phyloP scores from a whole-genome alignment of 2,329 filamentous ascomycete genomes.

The Fusarium multiceps region DNA sequence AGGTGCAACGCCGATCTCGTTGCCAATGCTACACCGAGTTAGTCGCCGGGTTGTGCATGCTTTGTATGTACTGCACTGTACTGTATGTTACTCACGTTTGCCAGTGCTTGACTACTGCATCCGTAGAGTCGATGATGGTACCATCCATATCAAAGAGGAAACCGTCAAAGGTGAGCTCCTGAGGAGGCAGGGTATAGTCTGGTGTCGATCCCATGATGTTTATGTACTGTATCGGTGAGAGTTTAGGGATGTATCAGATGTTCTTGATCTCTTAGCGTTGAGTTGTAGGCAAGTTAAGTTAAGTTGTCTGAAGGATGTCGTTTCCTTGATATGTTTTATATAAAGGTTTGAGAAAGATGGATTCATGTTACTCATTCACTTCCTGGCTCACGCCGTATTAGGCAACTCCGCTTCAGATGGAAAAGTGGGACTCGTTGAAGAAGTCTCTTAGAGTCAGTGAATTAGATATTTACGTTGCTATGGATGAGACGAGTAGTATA shows the following conservation, averaged over 20 bases:
- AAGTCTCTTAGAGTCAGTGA: not conserved
- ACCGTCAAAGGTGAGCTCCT: slow-evolving; percentile 63
- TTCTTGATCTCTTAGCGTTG: not conserved
- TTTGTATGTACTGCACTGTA: slow-evolving; percentile 3
- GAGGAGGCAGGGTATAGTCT: slow-evolving; percentile 57
- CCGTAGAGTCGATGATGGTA: slow-evolving; percentile 84
- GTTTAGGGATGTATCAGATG: not conserved
- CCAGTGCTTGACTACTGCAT: slow-evolving; percentile 83
- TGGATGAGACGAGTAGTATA: not conserved
- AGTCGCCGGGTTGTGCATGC: not conserved
- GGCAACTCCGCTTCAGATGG: slow-evolving; percentile 45
- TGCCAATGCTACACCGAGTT: slow-evolving; percentile 69
- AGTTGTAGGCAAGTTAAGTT: no score
- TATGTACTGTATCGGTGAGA: not conserved
- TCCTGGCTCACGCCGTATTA: slow-evolving; percentile 25
- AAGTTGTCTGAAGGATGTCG: not conserved
- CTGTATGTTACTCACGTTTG: slow-evolving; percentile 62
- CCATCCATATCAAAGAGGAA: slow-evolving; percentile 83
- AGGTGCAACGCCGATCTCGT: slow-evolving; percentile 86
- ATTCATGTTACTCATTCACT: not conserved
- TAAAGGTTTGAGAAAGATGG: slow-evolving; percentile 12
- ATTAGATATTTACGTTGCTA: not conserved
- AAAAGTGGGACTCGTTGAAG: slow-evolving; percentile 14
- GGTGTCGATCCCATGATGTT: slow-evolving; percentile 51
- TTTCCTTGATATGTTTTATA: not conserved